phyloP scores from a whole-genome alignment of 768 basidiomycete species.

The Russula lepida region DNA sequence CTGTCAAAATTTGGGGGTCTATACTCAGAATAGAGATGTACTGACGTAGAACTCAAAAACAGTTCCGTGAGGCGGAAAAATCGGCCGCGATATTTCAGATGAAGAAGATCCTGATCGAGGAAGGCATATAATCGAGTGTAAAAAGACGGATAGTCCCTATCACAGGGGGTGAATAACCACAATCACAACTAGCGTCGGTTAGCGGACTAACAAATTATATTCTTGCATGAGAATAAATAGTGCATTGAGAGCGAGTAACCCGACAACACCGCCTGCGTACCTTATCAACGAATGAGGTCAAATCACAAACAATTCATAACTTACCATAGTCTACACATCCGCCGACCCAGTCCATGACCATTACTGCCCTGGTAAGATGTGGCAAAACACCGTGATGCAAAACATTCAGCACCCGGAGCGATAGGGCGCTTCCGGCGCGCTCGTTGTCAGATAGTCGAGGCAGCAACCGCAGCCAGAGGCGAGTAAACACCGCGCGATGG shows the following conservation, averaged over 20 bases:
- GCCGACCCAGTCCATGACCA: constrained; percentile 90
- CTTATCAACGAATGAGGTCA: background rate
- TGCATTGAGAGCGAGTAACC: constrained; percentile 84
- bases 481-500: constrained; percentile 74
- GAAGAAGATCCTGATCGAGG: constrained; percentile 79
- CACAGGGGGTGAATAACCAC: background rate
- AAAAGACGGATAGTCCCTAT: constrained; percentile 91
- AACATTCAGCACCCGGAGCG: constrained; percentile 57
- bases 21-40: background rate
- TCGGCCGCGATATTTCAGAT: constrained; percentile 85
- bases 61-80: constrained; percentile 91
- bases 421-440: constrained; percentile 32
- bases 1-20: background rate
- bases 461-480: constrained; percentile 69
- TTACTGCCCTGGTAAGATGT: constrained; percentile 64
- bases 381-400: constrained; percentile 82
- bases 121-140: constrained; percentile 88
- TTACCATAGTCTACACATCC: constrained; percentile 74
- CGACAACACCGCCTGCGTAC: constrained; percentile 64
- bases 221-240: constrained; percentile 86
- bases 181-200: background rate
- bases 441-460: constrained; percentile 42
- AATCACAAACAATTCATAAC: constrained; percentile 22
- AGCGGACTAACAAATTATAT: constrained; percentile 73
- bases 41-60: constrained; percentile 84